These are phyloP conservation scores for Cercophora samala DNA, from an alignment of 495 filamentous ascomycete species.

Conservation along the genomic window DNA sequence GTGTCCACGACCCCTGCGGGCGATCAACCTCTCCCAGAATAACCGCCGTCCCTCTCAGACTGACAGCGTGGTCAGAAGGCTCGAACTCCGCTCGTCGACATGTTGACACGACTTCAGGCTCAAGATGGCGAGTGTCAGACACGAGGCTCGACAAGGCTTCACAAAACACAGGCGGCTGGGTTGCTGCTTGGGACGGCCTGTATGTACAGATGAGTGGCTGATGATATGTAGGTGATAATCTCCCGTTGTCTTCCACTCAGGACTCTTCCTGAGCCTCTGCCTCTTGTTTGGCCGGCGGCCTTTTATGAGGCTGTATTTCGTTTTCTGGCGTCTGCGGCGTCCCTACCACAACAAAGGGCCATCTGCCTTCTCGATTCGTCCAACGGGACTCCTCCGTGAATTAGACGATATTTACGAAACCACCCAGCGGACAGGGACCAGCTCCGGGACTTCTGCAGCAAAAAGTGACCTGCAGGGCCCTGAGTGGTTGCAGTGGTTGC, in stretches of 20 bases:
- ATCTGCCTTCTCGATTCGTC: conserved; percentile 30
- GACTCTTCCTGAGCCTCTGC: conserved; percentile 14
- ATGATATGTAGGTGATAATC: conserved; percentile 30
- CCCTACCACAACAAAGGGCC: conserved; percentile 18
- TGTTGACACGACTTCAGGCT: conserved; percentile 25
- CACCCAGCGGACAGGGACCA: conserved; percentile 14
- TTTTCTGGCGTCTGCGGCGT: conserved; percentile 15
- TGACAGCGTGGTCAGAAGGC: conserved; percentile 10
- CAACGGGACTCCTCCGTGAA: conserved; percentile 27
- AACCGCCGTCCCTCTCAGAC: conserved; percentile 37
- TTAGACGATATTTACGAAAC: conserved; percentile 34
- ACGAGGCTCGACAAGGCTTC: conserved; percentile 9
- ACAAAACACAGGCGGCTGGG: neutral
- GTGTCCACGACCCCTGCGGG: conserved; percentile 32
- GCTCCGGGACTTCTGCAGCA: conserved; percentile 9
- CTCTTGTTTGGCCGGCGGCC: conserved; percentile 18
- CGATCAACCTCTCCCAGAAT: conserved; percentile 50
- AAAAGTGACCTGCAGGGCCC: conserved; percentile 4
- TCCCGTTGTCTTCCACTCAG: conserved; percentile 28
- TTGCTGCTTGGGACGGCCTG: conserved; percentile 1
- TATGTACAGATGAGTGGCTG: conserved; percentile 11
- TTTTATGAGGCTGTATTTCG: conserved; percentile 23
- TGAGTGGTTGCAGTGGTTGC: conserved; percentile 16
- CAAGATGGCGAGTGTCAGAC: conserved; percentile 4
- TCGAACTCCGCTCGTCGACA: conserved; percentile 8